Evolutionary conservation across 176 grass and related monocot genomes (phyloP).

Genomic region (Paspalum notatum): DNA sequence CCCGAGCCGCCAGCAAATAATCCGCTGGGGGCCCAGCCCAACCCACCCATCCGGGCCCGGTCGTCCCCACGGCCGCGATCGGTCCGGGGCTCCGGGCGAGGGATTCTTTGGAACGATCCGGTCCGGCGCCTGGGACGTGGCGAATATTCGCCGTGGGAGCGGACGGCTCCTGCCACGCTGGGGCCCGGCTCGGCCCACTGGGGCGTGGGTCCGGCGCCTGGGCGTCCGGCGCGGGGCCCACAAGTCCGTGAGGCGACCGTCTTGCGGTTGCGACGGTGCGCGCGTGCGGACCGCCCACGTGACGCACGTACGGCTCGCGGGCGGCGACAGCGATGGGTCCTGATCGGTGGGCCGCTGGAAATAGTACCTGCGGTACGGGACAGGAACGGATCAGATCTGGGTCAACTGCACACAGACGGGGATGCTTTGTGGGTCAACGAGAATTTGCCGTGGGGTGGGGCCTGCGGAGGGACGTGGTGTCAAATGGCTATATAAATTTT

Average conservation of each 20-base stretch:
- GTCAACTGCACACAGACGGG: not conserved
- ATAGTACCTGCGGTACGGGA: accelerated
- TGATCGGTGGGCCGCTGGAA: not conserved
- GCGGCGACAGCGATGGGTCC: not conserved
- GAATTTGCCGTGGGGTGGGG: not conserved
- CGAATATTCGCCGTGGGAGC: constrained; percentile 32
- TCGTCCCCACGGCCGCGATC: too few species aligned
- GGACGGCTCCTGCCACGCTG: too few species aligned
- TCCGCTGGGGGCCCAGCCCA: too few species aligned
- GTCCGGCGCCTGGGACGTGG: constrained; percentile 1
- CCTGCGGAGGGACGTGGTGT: too few species aligned
- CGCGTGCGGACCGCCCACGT: not conserved
- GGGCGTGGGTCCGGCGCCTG: accelerated
- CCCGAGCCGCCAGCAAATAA: too few species aligned
- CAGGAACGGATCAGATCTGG: constrained; percentile 17
- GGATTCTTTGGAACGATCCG: constrained; percentile 12
- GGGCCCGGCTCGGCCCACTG: not conserved
- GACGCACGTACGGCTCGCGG: not conserved
- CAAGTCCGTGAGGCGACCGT: not conserved
- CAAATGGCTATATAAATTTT: too few species aligned
- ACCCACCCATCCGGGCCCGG: too few species aligned
- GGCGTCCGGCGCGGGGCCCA: not conserved
- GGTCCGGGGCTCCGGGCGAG: too few species aligned
- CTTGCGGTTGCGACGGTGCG: too few species aligned
- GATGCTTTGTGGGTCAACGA: not conserved